Evolutionary conservation across 768 basidiomycete species (phyloP).

Genomic region (Lactifluus pinguis): DNA sequence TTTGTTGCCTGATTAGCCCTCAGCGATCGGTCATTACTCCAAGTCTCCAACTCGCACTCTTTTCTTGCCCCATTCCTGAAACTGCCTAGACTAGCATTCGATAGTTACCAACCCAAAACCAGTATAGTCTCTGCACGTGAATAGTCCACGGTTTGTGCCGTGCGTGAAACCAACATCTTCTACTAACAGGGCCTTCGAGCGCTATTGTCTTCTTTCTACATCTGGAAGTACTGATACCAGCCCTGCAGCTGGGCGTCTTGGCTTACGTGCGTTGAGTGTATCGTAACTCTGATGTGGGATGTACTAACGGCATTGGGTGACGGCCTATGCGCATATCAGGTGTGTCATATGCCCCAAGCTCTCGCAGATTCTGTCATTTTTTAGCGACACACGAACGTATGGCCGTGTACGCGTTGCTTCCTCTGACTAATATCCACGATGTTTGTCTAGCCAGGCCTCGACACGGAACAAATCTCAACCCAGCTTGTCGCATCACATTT

Average conservation of each 20-base stretch:
- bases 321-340: slow-evolving; percentile 6
- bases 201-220: slow-evolving; percentile 12
- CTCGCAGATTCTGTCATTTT: background rate
- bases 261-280: slow-evolving; percentile 4
- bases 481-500: background rate
- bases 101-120: background rate
- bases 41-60: background rate
- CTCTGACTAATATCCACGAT: slow-evolving; percentile 7
- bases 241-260: slow-evolving; percentile 10
- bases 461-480: background rate
- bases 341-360: slow-evolving; percentile 1
- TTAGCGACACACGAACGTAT: slow-evolving; percentile 6
- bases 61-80: background rate
- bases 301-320: slow-evolving; percentile 2
- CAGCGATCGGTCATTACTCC: background rate
- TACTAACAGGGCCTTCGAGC: background rate
- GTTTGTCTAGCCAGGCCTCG: background rate
- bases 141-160: background rate
- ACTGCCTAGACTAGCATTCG: no score
- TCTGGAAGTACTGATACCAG: background rate
- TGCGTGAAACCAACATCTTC: slow-evolving; percentile 2
- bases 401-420: background rate
- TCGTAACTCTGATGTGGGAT: background rate
- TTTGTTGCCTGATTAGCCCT: background rate
- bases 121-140: background rate